Evolutionary conservation across 1,284 basidiomycete species (phyloP), one percentile per base, ranked within the genome.

Genomic region (Wolfiporia cocos): DNA sequence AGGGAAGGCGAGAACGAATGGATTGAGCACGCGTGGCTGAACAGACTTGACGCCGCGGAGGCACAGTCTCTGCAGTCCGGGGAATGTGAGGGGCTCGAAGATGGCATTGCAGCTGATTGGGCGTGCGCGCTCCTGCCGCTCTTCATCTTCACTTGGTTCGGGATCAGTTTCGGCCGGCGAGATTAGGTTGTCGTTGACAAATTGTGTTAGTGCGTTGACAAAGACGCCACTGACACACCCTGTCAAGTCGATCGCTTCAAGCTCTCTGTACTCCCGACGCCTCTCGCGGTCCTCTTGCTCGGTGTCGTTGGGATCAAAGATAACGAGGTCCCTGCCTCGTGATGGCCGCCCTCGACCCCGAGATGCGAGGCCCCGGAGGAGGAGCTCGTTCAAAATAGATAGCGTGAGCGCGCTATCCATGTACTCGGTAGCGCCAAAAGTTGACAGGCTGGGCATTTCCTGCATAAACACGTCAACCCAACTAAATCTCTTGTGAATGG

Each of bases 221-320:
- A 97, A 97, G 5, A 87, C 83, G 15, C 78, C 77, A 57, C 90
- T 93, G 58, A 97, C 86, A 61, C 95, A 98, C 51, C 93, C 94
- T 17, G 93, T 97, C 40, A 98, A 67, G 60, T 99, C 95, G 28
- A 96, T 71, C 2, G 93, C 92, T 60, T 93, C 83, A 5, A 99
- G 71, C 41, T 90, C 81, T 48, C 73, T 79, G 70, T 82, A 92
- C 43, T 90, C 86, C 36, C 76, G 63, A 53, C 86, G 72, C 54
- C 90, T 69, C 42, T 89, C 84, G 38, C 73, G 70, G 47, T 86
- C 82, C 44, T 88, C 82, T 39, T 83, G 78, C 39, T 87, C 84
- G 0, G 64, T 57, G 41, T 81, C 77, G 43, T 67, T 66, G 12
- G 57, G 49, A 39, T 81, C 76, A 21, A 54, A 61, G n/a, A 61